Evolutionary conservation across 1,284 basidiomycete genomes (phyloP), one percentile per base, ranked within the genome.

Genomic region (Boletus nobilissimus): DNA sequence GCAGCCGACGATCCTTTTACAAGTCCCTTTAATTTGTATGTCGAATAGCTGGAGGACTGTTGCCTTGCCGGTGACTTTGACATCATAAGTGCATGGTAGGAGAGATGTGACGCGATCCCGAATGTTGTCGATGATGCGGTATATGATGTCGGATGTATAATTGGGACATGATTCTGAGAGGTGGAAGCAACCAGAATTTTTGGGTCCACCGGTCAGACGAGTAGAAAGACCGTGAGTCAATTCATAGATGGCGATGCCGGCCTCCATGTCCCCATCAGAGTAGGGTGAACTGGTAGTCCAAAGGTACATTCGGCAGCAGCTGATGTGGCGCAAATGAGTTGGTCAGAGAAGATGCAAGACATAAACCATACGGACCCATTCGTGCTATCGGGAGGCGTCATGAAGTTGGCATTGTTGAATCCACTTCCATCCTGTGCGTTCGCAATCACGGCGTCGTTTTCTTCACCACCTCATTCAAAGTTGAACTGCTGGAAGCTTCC

Each of bases 401-500:
- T 94, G 86, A 95, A 94, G 88, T 95, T 94, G 65, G 94, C 95
- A 80, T 96, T 96, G 90, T 97, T 97, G 88, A 92, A 97, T 8
- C 97, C 97, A 36, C 93, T 95, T 64, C 97, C 97, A 83, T 98
- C 97, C 87, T 98, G 97, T 3, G 97, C 97, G 83, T 98, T 98
- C 74, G 96, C 94, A 80, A 98, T 97, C 79, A 99, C 96, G 64
- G 93, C 97, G 82, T 99, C 97, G 79, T 92, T 92, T 83, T 96
- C 97, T 76, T 88, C 88, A 62, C 97, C 97, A 48, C 97, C 97
- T 71, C 94, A 92, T 3, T 93, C 96, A 84, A 97, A 97, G 92
- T 99, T 99, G 91, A 96, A 90, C 85, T 97, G 96, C 87, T 99
- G 97, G 94, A 99, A 99, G 91, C 99, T 99, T 57, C 97, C 97